Evolutionary conservation across 2,329 filamentous ascomycete species (phyloP).

Genomic region (Pseudomassariella vexata): DNA sequence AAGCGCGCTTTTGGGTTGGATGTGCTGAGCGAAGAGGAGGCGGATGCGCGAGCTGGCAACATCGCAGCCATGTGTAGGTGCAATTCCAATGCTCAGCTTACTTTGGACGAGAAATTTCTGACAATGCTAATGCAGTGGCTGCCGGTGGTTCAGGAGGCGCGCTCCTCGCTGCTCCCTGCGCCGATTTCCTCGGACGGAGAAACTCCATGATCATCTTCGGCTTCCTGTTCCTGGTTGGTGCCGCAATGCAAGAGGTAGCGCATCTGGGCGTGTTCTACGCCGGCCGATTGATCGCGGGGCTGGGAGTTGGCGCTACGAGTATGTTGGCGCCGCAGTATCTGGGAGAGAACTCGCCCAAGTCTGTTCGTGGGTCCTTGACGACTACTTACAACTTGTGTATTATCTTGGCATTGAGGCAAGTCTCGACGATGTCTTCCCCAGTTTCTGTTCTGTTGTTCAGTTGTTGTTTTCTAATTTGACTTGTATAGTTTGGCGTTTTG

Average conservation of each 20-base stretch:
- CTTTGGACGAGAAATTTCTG: too few relatives aligned
- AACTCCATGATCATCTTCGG: slow-evolving; percentile 25
- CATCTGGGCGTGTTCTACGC: slow-evolving; percentile 28
- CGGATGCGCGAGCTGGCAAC: slow-evolving; percentile 23
- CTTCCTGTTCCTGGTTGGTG: slow-evolving; percentile 25
- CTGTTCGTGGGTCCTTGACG: slow-evolving; percentile 32
- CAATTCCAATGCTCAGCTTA: too few relatives aligned
- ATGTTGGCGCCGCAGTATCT: slow-evolving; percentile 35
- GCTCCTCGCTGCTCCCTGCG: slow-evolving; percentile 27
- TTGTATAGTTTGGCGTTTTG: slow-evolving; percentile 11
- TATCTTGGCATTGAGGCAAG: slow-evolving; percentile 21
- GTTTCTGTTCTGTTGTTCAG: too few relatives aligned
- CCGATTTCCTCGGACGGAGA: slow-evolving; percentile 30
- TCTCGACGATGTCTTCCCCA: slow-evolving; percentile 14
- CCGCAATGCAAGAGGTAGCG: slow-evolving; percentile 28
- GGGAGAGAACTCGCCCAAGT: slow-evolving; percentile 33
- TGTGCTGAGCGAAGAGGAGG: slow-evolving; percentile 17
- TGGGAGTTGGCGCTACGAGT: slow-evolving; percentile 28
- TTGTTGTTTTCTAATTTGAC: slow-evolving; percentile 8
- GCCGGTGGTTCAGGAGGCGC: slow-evolving; percentile 31
- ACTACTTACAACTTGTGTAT: slow-evolving; percentile 34
- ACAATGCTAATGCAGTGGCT: slow-evolving; percentile 19
- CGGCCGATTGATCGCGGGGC: slow-evolving; percentile 28
- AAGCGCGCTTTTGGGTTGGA: slow-evolving; percentile 27
- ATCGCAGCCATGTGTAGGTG: slow-evolving; percentile 26